phyloP scores from a whole-genome alignment of 2,329 filamentous ascomycete genomes.

The Penicillium sp. region DNA sequence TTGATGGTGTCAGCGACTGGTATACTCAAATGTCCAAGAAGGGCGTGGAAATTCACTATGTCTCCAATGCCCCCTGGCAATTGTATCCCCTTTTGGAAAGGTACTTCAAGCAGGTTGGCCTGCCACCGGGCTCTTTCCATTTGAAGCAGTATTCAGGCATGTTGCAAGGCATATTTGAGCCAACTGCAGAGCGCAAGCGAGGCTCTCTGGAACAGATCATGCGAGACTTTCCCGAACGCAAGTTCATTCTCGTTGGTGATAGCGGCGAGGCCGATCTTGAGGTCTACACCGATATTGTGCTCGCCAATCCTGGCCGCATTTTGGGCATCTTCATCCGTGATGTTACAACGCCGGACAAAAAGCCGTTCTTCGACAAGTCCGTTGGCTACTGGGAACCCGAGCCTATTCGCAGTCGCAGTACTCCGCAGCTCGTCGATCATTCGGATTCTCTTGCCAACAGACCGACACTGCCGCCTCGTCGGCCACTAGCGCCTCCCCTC shows the following conservation, averaged over 20 bases:
- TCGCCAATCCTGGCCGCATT: constrained; percentile 80
- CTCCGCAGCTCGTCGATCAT: constrained; percentile 28
- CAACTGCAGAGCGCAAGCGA: constrained; percentile 92
- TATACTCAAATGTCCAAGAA: constrained; percentile 75
- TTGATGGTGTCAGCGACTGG: constrained; percentile 89
- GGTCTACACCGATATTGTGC: constrained; percentile 90
- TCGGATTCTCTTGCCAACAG: constrained; percentile 34
- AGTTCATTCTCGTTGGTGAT: constrained; percentile 90
- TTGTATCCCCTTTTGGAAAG: constrained; percentile 85
- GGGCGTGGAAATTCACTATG: constrained; percentile 91
- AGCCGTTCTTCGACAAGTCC: constrained; percentile 76
- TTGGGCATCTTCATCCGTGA: constrained; percentile 92
- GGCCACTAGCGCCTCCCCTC: constrained; percentile 22
- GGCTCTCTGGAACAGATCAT: constrained; percentile 82
- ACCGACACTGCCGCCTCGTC: constrained; percentile 45
- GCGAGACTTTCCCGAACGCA: constrained; percentile 83
- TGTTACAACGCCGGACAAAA: constrained; percentile 76
- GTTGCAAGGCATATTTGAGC: constrained; percentile 97
- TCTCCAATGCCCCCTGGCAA: constrained; percentile 99
- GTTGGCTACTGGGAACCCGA: constrained; percentile 38
- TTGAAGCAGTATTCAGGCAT: constrained; percentile 96
- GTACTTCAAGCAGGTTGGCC: constrained; percentile 76
- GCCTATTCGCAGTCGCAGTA: constrained; percentile 28
- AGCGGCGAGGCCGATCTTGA: constrained; percentile 96
- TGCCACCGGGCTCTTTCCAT: constrained; percentile 89